Evolutionary conservation across 257 asterid genomes (phyloP), one percentile per base, ranked within the genome.

Genomic region (Lycium barbarum): DNA sequence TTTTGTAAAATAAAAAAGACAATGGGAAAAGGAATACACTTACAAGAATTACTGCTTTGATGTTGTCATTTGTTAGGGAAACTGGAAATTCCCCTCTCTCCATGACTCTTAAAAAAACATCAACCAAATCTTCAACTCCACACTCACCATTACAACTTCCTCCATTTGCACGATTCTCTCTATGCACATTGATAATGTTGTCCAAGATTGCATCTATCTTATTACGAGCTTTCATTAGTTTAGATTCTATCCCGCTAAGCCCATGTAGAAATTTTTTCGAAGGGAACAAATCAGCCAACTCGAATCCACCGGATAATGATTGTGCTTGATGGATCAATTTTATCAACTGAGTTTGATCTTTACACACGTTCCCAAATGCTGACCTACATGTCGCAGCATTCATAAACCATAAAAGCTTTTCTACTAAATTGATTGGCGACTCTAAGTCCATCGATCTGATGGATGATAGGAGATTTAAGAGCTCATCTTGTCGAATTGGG

Each of bases 321-420:
- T 63, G 70, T 63, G 40, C 70, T 22, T 63, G 70, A 63, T 63
- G 70, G 22, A 63, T 63, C 70, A 63, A 63, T 63, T 7, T 63
- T 63, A 63, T 63, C 70, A 63, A 63, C 40, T 63, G 40, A 1
- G 14, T 40, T 12, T 65, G 72, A 65, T 65, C 72, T 33, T 65
- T 65, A 65, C 72, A 65, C 72, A 65, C 72, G 2, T 65, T 65
- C 43, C 72, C 72, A 65, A 65, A 65, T 65, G 45, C 45, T 65
- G 72, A 65, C 45, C 72, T 65, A 33, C 72, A 65, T 33, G 72
- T 65, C n/a, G 45, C n/a, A 36, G 72, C 72, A 65, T 65, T 65
- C 72, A 65, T 65, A 65, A 65, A 65, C 72, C 72, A 26, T 65
- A 65, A 40, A 65, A 65, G 72, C 18, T 65, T 65, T 65, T 65